Evolutionary conservation across 78 protist species (phyloP).

Genomic region (Mastigamoeba balamuthi): DNA sequence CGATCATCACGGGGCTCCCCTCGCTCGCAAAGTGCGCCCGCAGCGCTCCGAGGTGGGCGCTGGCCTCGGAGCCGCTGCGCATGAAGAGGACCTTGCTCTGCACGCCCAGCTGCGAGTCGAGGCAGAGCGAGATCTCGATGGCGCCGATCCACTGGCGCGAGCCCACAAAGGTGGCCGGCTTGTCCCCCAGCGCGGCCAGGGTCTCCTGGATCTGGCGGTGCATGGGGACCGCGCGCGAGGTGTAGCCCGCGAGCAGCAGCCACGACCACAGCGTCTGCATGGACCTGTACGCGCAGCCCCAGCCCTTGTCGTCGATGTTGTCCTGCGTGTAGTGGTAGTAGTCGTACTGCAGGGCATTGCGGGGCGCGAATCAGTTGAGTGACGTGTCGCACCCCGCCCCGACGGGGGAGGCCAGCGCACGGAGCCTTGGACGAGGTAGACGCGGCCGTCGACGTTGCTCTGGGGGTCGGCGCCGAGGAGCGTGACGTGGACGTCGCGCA

Average conservation of each 20-base stretch:
- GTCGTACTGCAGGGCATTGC: too few relatives aligned
- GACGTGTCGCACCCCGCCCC: too few relatives aligned
- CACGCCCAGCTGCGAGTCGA: slow-evolving; percentile 1
- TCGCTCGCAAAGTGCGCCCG: slow-evolving; percentile 16
- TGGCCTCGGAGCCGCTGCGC: not conserved
- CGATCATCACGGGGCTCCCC: slow-evolving; percentile 53
- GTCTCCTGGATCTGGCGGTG: slow-evolving; percentile 16
- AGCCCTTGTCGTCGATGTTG: too few relatives aligned
- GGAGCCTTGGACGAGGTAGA: too few relatives aligned
- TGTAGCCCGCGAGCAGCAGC: slow-evolving; percentile 1
- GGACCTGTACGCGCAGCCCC: slow-evolving; percentile 69
- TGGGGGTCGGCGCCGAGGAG: too few relatives aligned
- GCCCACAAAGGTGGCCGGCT: not conserved
- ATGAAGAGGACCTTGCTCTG: not conserved
- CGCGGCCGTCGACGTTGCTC: too few relatives aligned
- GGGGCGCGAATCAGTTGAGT: too few relatives aligned
- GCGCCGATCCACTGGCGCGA: slow-evolving; percentile 44
- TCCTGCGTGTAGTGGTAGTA: too few relatives aligned
- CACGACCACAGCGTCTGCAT: slow-evolving; percentile 31
- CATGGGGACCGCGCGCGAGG: not conserved
- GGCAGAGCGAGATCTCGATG: not conserved
- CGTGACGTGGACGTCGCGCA: too few relatives aligned
- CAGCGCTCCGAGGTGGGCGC: not conserved
- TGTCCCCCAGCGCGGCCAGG: slow-evolving; percentile 24
- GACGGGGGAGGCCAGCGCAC: too few relatives aligned